Evolutionary conservation across 345 rosid genomes (phyloP), one percentile per base, ranked within the genome.

Genomic region (Angophora floribunda): DNA sequence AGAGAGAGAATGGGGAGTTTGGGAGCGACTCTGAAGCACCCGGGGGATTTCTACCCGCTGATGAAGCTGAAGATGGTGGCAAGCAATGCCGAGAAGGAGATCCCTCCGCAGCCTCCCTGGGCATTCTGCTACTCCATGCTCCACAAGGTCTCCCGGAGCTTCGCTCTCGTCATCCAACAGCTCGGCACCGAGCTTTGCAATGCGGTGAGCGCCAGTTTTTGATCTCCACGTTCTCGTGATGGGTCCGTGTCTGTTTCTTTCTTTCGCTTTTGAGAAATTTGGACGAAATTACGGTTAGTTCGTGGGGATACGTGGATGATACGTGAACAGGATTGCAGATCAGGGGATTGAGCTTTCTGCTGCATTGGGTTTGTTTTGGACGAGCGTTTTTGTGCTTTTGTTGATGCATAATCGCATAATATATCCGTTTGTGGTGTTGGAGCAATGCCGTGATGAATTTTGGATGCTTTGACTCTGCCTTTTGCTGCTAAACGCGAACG

Each of bases 41-140:
- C 99, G 1, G 95, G 95, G 91, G 99, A 97, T 79, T 86, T 98
- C n/a, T 98, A 92, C 91, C 97, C 99, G n/a, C 91, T 97, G 9
- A 49, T 98, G 94, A 98, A 95, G 93, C 94, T 97, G 89, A 95
- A 94, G 91, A 91, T 94, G 93, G 99, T 97, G 51, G 91, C 91
- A 6, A 93, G 92, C 52, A 63, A 93, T n/a, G 99, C 99, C 0
- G 96, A 91, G 94, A 97, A 95, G 93, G 98, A 97, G 96, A 98
- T 97, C 95, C 99, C 99, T 9, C 91, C 91, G 7, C 93, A 95
- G 90, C 97, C 99, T 86, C 99, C 95, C 91, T 96, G 99, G 99
- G 97, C 89, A 14, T 98, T 96, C 90, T 97, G 98, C 90, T 98
- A 97, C 89, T 88, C 97, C 7, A 96, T 97, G 98, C 98, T 98